These are phyloP conservation scores for Hyphodiscus sp. DNA, from an alignment of 2,329 filamentous ascomycete species.

Conservation along the genomic window DNA sequence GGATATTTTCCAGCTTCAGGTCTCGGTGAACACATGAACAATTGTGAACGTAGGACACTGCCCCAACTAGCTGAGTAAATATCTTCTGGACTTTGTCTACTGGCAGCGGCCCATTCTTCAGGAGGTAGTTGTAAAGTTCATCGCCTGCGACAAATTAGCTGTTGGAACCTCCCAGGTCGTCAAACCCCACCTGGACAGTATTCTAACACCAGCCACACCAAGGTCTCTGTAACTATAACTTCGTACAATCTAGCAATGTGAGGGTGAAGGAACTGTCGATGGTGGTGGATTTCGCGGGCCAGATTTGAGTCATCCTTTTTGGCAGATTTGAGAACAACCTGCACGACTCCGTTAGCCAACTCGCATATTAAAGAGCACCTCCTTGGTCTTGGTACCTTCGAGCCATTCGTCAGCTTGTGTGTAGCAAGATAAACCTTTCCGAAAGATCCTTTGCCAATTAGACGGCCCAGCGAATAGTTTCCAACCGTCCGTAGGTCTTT, in stretches of 20 bases:
- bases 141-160: constrained; percentile 56
- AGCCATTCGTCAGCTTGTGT: constrained; percentile 97
- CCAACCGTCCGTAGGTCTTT: constrained; percentile 87
- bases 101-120: constrained; percentile 77
- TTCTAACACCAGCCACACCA: constrained; percentile 96
- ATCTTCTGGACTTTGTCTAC: constrained; percentile 88
- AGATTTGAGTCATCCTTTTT: constrained; percentile 95
- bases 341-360: constrained; percentile 15
- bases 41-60: constrained; percentile 89
- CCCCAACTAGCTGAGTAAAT: constrained; percentile 91
- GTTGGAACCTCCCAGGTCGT: not conserved
- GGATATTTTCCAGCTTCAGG: constrained; percentile 91
- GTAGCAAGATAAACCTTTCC: constrained; percentile 95
- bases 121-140: constrained; percentile 93
- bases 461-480: constrained; percentile 83
- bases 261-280: constrained; percentile 94
- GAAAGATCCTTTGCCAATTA: constrained; percentile 97
- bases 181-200: constrained; percentile 73
- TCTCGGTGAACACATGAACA: constrained; percentile 96
- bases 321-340: constrained; percentile 98
- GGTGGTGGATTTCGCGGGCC: constrained; percentile 95
- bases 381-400: constrained; percentile 63
- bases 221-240: constrained; percentile 88
- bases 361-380: not conserved
- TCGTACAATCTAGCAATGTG: constrained; percentile 97